These are phyloP conservation scores for Aquilaria sinensis DNA, from an alignment of 345 rosid genomes.

Conservation along the genomic window DNA sequence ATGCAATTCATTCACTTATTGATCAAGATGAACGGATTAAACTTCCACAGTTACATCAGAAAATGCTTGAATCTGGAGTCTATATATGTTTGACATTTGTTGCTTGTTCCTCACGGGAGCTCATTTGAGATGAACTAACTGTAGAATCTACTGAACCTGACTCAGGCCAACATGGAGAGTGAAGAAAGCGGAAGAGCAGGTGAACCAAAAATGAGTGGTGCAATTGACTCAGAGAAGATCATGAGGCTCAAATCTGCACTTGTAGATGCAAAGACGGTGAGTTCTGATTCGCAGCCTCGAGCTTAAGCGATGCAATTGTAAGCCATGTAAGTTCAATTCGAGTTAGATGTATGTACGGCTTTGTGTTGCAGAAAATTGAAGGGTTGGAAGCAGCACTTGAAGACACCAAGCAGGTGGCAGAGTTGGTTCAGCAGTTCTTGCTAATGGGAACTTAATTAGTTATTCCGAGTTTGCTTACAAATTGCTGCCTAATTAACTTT, in stretches of 20 bases:
- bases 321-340: neutral
- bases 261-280: constrained; percentile 25
- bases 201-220: constrained; percentile 1
- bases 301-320: neutral
- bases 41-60: neutral
- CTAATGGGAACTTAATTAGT: no score
- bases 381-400: constrained; percentile 37
- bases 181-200: constrained; percentile 9
- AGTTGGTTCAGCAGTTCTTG: no score
- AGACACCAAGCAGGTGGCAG: constrained; percentile 28
- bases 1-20: neutral
- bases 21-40: neutral
- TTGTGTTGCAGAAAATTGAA: constrained; percentile 27
- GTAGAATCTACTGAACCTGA: constrained; percentile 2
- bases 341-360: neutral
- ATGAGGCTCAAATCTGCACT: constrained; percentile 21
- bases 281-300: constrained; percentile 5
- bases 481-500: no score
- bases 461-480: neutral
- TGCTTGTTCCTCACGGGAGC: neutral
- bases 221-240: constrained; percentile 19
- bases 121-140: neutral
- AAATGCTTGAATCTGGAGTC: neutral
- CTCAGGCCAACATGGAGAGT: constrained; percentile 14
- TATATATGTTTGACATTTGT: neutral